Evolutionary conservation across 1,139 yeast species (phyloP).

Genomic region (Lodderomyces oxycetoniae): DNA sequence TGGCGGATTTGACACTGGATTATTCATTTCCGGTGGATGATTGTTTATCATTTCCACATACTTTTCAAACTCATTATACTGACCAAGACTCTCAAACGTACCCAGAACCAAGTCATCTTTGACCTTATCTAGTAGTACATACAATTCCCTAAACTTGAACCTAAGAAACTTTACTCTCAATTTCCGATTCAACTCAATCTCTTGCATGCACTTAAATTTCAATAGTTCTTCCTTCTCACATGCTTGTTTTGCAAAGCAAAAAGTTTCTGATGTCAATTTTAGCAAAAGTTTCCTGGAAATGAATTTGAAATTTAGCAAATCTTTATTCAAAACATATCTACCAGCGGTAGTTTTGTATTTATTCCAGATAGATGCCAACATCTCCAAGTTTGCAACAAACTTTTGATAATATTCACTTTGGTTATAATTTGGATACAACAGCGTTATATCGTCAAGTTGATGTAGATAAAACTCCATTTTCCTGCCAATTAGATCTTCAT

Average conservation of each 20-base stretch:
- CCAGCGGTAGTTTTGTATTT: constrained; percentile 2
- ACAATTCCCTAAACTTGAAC: constrained; percentile 12
- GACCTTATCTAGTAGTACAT: constrained; percentile 4
- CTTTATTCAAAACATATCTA: constrained; percentile 8
- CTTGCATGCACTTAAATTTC: constrained; percentile 6
- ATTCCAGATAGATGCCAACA: neutral
- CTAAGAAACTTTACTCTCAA: constrained; percentile 9
- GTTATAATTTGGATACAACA: neutral
- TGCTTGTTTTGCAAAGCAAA: too few relatives aligned
- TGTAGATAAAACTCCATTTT: constrained; percentile 11
- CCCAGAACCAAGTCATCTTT: constrained; percentile 4
- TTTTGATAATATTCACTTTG: constrained; percentile 5
- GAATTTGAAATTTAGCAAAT: constrained; percentile 10
- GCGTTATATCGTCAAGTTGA: constrained; percentile 1
- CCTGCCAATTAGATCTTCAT: constrained; percentile 7
- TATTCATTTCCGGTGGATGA: neutral
- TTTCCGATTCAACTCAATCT: constrained; percentile 7
- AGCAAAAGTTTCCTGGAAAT: constrained; percentile 8
- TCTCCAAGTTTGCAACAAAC: constrained; percentile 5
- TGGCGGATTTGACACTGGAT: constrained; percentile 6
- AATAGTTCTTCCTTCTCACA: constrained; percentile 5
- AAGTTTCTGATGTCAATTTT: constrained; percentile 2
- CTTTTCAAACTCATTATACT: constrained; percentile 1
- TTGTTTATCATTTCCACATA: constrained; percentile 1
- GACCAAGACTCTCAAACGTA: constrained; percentile 2